Base-by-base conservation (phyloP, 2,329 filamentous ascomycete genomes). In the Colletotrichum sp. region DNA sequence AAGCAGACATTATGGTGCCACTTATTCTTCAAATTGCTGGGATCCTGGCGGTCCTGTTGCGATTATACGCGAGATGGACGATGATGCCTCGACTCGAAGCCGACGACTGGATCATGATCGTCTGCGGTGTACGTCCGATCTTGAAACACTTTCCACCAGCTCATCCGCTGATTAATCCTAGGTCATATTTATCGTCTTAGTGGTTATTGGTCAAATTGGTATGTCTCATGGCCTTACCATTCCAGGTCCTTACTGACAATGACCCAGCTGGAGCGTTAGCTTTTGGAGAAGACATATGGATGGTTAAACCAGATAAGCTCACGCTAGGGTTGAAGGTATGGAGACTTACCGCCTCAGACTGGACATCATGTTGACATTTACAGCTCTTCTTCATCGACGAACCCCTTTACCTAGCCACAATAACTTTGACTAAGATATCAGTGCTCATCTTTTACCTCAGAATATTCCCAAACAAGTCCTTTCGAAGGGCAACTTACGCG, bases 81-180 rank as follows among this genome's bases (percentile, higher is more conserved):
- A 82, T 81, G 8, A 76, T 80, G 8, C 78, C 80, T 10, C 75
- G 80, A 7, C 81, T 84, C 28, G 84, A 83, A 30, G 18, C 82
- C 6, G 86, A 88, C 64, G 87, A 88, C 78, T 86, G 84, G 77
- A 78, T 87, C 24, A 84, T 87, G 80, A 76, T 84, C 3, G 76
- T 80, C 9, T 81, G 83, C 21, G 79, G 80, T 71, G 84, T 86
- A 79, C 59, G 83, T 73, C 26, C 6, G 0, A 16, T 10, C 13
- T 24, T 1, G 13, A 26, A 3, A 26, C 1, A 21, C 3, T 0
- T 44, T 24, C 0, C 6, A 34, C 26, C 15, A 32, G 16, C 26
- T 26, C 9, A 2, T 5, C 4, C 7, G 55, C 15, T 66, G 32
- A 74, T 71, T 74, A 13, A 57, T 52, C 2, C 18, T 39, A 82